Conservation (phyloP, 768 basidiomycete genomes). For the Termitomyces sp. region DNA sequence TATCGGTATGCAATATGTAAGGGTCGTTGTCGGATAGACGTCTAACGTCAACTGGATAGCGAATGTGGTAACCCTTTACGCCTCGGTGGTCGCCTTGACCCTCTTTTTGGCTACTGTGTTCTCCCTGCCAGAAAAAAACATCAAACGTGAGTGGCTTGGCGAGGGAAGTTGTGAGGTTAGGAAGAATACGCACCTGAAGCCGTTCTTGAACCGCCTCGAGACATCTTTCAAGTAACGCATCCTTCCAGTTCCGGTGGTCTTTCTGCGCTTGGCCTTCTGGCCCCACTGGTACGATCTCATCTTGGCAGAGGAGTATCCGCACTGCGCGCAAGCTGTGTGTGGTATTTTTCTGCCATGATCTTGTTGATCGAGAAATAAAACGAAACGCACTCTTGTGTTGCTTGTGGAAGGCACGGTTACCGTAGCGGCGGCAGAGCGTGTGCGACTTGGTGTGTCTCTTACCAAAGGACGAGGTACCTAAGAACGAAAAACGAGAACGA, state of each 20-base stretch:
- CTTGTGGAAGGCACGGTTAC: constrained; percentile 93
- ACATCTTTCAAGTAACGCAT: constrained; percentile 94
- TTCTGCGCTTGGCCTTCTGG: constrained; percentile 98
- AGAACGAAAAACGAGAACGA: no score
- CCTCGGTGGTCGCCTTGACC: constrained; percentile 16
- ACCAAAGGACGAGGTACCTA: constrained; percentile 97
- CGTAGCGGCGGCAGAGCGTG: constrained; percentile 97
- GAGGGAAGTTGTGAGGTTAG: no score
- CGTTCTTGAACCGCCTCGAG: constrained; percentile 96
- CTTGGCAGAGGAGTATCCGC: constrained; percentile 96
- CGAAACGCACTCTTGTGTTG: constrained; percentile 90
- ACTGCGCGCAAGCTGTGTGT: constrained; percentile 80
- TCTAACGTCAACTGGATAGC: neutral
- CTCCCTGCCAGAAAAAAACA: constrained; percentile 12
- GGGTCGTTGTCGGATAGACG: neutral
- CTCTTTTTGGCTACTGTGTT: constrained; percentile 20
- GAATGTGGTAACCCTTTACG: constrained; percentile 10
- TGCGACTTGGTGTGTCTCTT: constrained; percentile 97
- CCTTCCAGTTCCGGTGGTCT: constrained; percentile 97
- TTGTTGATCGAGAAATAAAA: neutral
- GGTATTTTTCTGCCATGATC: no score
- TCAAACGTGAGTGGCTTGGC: neutral
- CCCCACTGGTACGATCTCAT: constrained; percentile 98
- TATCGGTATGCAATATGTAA: constrained; percentile 13
- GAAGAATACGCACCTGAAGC: constrained; percentile 72